phyloP scores from a whole-genome alignment of 768 basidiomycete species.

The Tylopilus felleus region DNA sequence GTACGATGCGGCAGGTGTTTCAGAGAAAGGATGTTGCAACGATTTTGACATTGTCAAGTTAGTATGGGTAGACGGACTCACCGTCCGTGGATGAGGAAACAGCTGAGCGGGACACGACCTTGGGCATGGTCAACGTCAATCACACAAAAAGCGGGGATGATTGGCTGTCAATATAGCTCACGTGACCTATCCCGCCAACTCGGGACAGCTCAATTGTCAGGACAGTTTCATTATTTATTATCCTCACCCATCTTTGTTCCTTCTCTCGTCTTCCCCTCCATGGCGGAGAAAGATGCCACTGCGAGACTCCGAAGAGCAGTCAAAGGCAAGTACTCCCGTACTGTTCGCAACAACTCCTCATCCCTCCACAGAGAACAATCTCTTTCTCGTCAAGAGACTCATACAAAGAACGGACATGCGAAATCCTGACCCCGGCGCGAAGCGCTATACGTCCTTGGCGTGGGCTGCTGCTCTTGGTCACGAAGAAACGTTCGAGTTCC shows the following conservation, averaged over 20 bases:
- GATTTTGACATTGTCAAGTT: not conserved
- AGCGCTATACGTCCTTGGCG: conserved; percentile 81
- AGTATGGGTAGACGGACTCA: conserved; percentile 30
- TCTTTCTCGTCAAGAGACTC: conserved; percentile 87
- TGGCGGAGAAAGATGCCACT: conserved; percentile 83
- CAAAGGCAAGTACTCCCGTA: conserved; percentile 48
- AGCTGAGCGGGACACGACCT: conserved; percentile 85
- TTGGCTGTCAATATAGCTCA: conserved; percentile 15
- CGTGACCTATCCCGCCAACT: conserved; percentile 24
- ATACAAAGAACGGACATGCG: conserved; percentile 84
- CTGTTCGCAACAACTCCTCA: conserved; percentile 7
- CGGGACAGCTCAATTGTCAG: conserved; percentile 24
- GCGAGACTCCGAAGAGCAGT: conserved; percentile 75
- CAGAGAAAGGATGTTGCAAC: not conserved
- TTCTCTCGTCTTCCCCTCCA: conserved; percentile 33
- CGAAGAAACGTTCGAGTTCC: conserved; percentile 91
- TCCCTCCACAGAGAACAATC: conserved; percentile 76
- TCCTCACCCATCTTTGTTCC: conserved; percentile 21
- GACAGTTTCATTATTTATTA: conserved; percentile 15
- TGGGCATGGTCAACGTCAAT: conserved; percentile 60
- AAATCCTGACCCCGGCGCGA: conserved; percentile 76
- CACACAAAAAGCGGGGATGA: not conserved
- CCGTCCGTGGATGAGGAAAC: conserved; percentile 88
- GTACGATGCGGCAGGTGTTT: conserved; percentile 3
- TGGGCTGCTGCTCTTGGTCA: conserved; percentile 89